Base-by-base conservation (phyloP, 2,329 filamentous ascomycete genomes). In the Zelopaecilomyces penicillatus region DNA sequence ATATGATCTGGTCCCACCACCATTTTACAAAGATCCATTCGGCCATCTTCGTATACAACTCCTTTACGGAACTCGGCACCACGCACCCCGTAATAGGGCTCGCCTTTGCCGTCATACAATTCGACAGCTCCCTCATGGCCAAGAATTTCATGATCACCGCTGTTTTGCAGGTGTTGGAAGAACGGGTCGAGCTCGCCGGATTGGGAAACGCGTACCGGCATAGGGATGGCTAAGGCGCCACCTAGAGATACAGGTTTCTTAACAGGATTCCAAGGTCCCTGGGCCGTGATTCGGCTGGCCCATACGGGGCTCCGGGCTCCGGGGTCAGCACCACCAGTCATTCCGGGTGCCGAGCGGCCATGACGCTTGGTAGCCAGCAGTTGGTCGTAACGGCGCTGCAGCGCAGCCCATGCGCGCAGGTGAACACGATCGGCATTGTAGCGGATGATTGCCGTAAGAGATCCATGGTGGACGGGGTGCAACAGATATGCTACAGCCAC, bases 1-100 rank as follows among this genome's bases (percentile, higher is more conserved):
- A 76, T 74, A 41, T 75, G 68, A 12, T 67, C 65, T 7, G 73
- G 73, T 1, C 73, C 74, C 34, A 76, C 66, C 4, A 73, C 73
- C 65, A 73, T 73, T 60, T 76, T 75, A 62, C 74, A 76, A 3
- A 77, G 65, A 52, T 77, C 74, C 59, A 78, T 68, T 9, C 73
- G 66, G 6, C 68, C 67, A 50, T 76, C 74, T 42, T 71, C 65
- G 47, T 76, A 77, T 5, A 75, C 57, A 27, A 67, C 64, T 29
- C 65, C 65, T 52, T 58, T 60, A 27, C 48, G 58, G 35, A 65
- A 67, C 53, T 67, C 65, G 34, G 58, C 57, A 4, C 58, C 64
- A 30, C 59, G 56, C 10, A 61, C 57, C 12, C 58, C 57, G 37
- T 66, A 65, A 48, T 60, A 58, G 6, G 63, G 62, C 56, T 66